phyloP scores from a whole-genome alignment of 192 early-diverging fungal species.

The Cladochytrium replicatum region DNA sequence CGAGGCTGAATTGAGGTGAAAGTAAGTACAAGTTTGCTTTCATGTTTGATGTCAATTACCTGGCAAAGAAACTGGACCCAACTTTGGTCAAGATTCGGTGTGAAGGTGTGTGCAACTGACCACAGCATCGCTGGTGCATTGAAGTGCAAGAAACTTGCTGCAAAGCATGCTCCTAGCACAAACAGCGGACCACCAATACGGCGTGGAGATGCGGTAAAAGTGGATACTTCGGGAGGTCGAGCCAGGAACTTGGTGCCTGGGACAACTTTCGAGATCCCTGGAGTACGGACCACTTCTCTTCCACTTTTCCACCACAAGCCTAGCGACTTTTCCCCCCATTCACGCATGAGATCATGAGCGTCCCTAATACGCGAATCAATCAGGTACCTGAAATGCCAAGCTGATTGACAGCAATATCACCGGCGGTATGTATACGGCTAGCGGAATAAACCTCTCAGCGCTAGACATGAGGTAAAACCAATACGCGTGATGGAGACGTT shows the following conservation, averaged over 20 bases:
- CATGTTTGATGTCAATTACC: not conserved
- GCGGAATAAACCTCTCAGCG: constrained; percentile 67
- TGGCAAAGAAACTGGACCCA: constrained; percentile 1
- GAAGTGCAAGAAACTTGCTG: constrained; percentile 13
- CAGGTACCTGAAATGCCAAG: constrained; percentile 51
- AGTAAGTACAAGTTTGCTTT: not conserved
- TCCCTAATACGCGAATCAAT: not conserved
- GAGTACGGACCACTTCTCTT: constrained; percentile 1
- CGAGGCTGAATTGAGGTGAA: too few relatives aligned
- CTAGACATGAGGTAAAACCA: constrained; percentile 93
- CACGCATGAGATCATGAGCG: not conserved
- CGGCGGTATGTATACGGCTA: constrained; percentile 82
- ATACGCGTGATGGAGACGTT: constrained; percentile 91
- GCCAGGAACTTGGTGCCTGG: not conserved
- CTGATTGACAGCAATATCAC: constrained; percentile 65
- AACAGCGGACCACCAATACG: constrained; percentile 17
- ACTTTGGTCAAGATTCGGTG: too few relatives aligned
- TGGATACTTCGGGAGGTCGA: not conserved
- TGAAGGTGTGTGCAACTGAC: constrained; percentile 3
- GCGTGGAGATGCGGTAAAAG: constrained; percentile 14
- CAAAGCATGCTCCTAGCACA: constrained; percentile 12
- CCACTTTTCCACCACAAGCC: constrained; percentile 8
- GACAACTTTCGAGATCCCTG: not conserved
- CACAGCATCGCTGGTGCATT: constrained; percentile 4
- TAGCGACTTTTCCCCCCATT: not conserved